Evolutionary conservation across 1,284 basidiomycete species (phyloP), one percentile per base, ranked within the genome.

Genomic region (Vanrija humicola): DNA sequence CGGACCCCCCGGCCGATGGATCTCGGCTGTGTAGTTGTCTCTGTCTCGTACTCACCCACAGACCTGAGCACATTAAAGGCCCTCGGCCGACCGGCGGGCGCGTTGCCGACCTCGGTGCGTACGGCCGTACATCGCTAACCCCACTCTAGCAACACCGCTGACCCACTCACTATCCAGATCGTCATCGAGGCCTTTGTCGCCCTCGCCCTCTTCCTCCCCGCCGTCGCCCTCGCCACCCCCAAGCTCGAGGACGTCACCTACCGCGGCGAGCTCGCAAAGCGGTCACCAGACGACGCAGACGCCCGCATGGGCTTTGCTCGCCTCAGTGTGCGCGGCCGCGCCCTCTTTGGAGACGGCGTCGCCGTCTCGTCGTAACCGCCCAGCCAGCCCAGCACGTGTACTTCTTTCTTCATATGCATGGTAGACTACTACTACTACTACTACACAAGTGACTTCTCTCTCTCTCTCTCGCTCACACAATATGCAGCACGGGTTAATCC

Each of bases 11-110:
- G 19, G 21, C 21, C 21, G 21, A 23, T 23, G 21, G 21, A 23
- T 23, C 21, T 23, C 21, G 21, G 21, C 21, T 2, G 21, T 23
- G 21, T 23, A 3, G 21, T 23, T 23, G 21, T 23, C 5, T 23
- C 21, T 23, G 21, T 23, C 21, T 23, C 21, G 40, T 9, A 6
- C 16, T 9, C 40, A 18, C 6, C 40, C 16, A 18, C 58, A 76
- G 75, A 75, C 54, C 62, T 77, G 25, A 75, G 73, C 9, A 74
- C 71, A 0, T 54, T 76, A 43, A 77, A 77, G 57, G 72, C 74
- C 0, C 59, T 77, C 9, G 67, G 70, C 3, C 59, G 64, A 42
- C 62, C 68, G 1, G 56, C 63, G 8, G 52, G 50, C 0, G 21
- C 56, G 8, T 58, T 77, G 12, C 75, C 75, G 0, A 54, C 58